Evolutionary conservation across 768 basidiomycete species (phyloP), one percentile per base, ranked within the genome.

Genomic region (Pleurotus pulmonarius): DNA sequence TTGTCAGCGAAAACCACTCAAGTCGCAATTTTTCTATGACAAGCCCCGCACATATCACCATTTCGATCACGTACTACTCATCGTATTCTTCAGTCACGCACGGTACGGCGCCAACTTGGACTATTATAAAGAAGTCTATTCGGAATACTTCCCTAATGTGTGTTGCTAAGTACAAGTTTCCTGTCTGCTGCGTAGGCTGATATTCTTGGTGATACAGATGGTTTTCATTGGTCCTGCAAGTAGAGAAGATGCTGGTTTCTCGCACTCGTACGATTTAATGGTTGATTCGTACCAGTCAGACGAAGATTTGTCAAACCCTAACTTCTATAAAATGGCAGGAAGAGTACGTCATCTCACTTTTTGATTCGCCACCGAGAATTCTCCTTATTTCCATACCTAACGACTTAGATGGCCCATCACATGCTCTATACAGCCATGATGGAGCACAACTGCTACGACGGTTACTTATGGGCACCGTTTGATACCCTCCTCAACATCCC

Each of bases 381-480:
- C 12, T 20, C 25, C 37, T 24, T 4, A 15, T 40, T 13, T 38
- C n/a, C 40, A 24, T 9, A 24, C 22, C 46, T 29, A 53, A 12
- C 3, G 9, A 12, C 41, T n/a, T 22, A 67, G 68, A 75, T 79
- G 80, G 80, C 78, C 5, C 79, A 81, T 54, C 80, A 81, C 57
- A 81, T 80, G 78, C 67, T 81, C 8, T 78, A 77, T 59, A 81
- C 77, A 3, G 77, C 72, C 34, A 51, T 81, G 55, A 66, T 67
- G 44, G 75, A 74, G 47, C 61, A 76, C 49, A 67, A 62, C 11
- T 81, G 79, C 60, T 81, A 81, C 60, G 68, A 76, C 26, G 79
- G 79, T 4, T 80, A 80, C 61, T 72, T 81, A 13, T 80, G 79
- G 79, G 78, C 74, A 39, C 79, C 80, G 13, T 80, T 81, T 56